phyloP scores from a whole-genome alignment of 148 eudicot species.

The Dysphania ambrosioides region DNA sequence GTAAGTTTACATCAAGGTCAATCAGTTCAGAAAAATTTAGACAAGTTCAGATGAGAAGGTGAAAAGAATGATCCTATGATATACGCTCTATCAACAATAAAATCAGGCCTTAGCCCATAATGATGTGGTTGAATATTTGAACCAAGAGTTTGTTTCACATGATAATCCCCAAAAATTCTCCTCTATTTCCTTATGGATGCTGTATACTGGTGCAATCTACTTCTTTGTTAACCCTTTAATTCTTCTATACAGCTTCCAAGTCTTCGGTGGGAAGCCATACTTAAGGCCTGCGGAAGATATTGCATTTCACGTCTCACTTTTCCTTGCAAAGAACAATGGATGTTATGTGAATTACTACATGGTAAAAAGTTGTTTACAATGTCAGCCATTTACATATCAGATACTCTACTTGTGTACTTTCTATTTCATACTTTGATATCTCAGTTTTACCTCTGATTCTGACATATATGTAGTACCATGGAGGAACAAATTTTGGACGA shows the following conservation, averaged over 20 bases:
- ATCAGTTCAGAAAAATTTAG: too few relatives aligned
- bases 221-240: not conserved
- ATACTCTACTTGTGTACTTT: not conserved
- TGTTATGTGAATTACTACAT: slow-evolving; percentile 57
- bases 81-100: too few relatives aligned
- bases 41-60: too few relatives aligned
- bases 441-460: not conserved
- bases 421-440: not conserved
- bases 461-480: slow-evolving; percentile 38
- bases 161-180: too few relatives aligned
- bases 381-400: not conserved
- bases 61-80: too few relatives aligned
- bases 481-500: slow-evolving; percentile 60
- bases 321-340: slow-evolving; percentile 45
- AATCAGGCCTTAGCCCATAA: too few relatives aligned
- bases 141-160: too few relatives aligned
- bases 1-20: too few relatives aligned
- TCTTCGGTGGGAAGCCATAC: slow-evolving; percentile 46
- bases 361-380: slow-evolving; percentile 25
- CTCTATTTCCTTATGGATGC: too few relatives aligned
- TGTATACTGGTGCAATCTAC: too few relatives aligned
- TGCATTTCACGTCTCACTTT: slow-evolving; percentile 53
- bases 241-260: slow-evolving; percentile 35
- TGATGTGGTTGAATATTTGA: too few relatives aligned
- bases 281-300: slow-evolving; percentile 49